Base-by-base conservation (phyloP, 768 basidiomycete genomes). In the Termitomyces sp. region DNA sequence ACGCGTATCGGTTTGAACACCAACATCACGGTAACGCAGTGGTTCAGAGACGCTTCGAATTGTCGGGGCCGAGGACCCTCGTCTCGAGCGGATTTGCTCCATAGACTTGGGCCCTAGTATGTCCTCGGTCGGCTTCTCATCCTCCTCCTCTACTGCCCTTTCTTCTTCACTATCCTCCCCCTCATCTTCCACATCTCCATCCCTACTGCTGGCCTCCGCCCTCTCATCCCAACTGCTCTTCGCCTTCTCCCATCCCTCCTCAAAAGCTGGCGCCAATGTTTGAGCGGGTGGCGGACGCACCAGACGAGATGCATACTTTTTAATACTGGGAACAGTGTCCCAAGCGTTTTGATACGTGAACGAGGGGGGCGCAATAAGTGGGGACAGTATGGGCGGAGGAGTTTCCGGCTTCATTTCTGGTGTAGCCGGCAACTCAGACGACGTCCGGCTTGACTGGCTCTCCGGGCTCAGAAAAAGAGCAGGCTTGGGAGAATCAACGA, bases 141-240 rank as follows among this genome's bases (percentile, higher is more conserved):
- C 67, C 46, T 56, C 65, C 20, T 61, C 57, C 34, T 65, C 65
- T 31, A 64, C 64, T n/a, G 56, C 60, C 22, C 63, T 67, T 31
- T 71, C 71, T 18, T 80, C 81, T 18, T 67, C 68, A 24, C 74
- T 75, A 55, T 79, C 77, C 36, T 88, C 86, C 4, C 79, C 80
- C 56, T 88, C 86, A 61, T 88, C 88, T 63, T 91, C 90, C 58
- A 88, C 85, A 63, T 92, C 92, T 5, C 87, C 92, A 68, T 93
- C 91, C 58, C 84, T 81, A 66, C 92, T 92, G 63, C 81, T 86
- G 14, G 77, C 84, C 63, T 91, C 90, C 22, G 74, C 71, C 60
- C 73, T 74, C 24, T 84, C 82, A 47, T 82, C 80, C 79, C 80
- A 82, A 55, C 68, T 80, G 59, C 71, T 73, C 58, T 67, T 65